Evolutionary conservation across 441 rosid genomes (phyloP), one percentile per base, ranked within the genome.

Genomic region (Pelargonium cotyledonis): DNA sequence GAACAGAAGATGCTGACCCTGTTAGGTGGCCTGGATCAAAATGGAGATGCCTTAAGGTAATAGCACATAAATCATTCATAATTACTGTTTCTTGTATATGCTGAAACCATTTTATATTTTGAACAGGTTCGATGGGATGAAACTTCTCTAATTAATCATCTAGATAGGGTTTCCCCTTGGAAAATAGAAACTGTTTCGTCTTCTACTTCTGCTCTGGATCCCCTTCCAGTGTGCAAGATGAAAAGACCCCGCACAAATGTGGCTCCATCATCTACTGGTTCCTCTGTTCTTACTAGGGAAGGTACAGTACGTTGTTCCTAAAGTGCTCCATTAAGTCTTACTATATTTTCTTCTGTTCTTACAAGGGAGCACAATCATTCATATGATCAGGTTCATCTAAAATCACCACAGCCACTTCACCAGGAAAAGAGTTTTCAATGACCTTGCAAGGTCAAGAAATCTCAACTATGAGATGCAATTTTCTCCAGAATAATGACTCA

Each of bases 381-480:
- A 3, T 21, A 65, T 73, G 29, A 31, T 73, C 72, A 95, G 99
- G 91, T 68, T 77, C 88, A 72, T 75, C 88, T 60, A 90, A 84
- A 79, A 76, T 80, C 35, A 84, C 75, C 69, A 68, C 77, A 77
- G 99, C 89, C 80, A 85, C 96, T 83, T 72, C 87, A 72, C 78
- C 83, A 0, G 78, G 83, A 51, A 83, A 82, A 72, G 93, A 89
- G 69, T 88, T 84, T 76, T 76, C 97, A 47, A 92, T 93, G 96
- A 96, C 88, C 92, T 89, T 89, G 90, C 96, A 92, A 90, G 97
- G 97, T 86, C 97, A 92, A 91, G 97, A 90, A 83, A 80, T 79
- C 70, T 71, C 90, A 78, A 80, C 91, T 92, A 84, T 85, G 91
- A 85, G 88, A 80, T 81, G 86, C 70, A 86, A 80, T 81, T 84